Evolutionary conservation across 208 protist genomes (phyloP), one percentile per base, ranked within the genome.

Genomic region (Porcisia hertigi): DNA sequence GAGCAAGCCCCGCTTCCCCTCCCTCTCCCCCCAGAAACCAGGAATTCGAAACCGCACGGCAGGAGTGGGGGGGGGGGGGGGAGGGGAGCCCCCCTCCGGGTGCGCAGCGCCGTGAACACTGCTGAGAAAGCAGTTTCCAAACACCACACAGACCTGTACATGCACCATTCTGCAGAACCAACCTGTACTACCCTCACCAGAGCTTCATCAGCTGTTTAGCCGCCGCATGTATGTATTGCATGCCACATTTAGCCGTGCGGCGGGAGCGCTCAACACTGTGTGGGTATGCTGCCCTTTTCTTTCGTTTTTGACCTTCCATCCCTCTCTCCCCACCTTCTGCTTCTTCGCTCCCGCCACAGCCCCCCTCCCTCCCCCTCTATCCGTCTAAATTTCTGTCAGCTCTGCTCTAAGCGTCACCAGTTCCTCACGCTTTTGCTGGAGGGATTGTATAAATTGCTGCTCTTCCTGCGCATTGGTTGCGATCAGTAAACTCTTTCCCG

Each of bases 381-480:
- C 43, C 20, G 18, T 57, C 47, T 80, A 80, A 2, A 36, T 43
- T 25, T 81, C 75, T n/a, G 62, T 66, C 20, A 77, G 30, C 36
- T 85, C 81, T 18, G 16, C 69, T 58, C 60, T 52, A 54, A 85
- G 58, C 1, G 57, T 16, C 57, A 76, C 8, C 23, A 85, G 60
- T 20, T 70, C 70, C 25, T 81, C 75, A 4, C 76, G 75, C 25
- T 83, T 83, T 36, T 79, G 71, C 67, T 83, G 69, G 41, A 83
- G 73, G 20, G 65, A 14, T 54, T 83, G 73, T 9, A 77, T 76
- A 11, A 83, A 65, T 39, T 71, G 63, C 60, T 76, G 69, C 52
- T 83, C 71, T 54, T 73, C 67, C 66, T 76, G 79, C 16, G 70
- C 55, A 30, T 36, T 74, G 59, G n/a, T 74, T 8, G 36, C 52